phyloP scores from a whole-genome alignment of 768 basidiomycete genomes.

The Leccinum disarticulatum region DNA sequence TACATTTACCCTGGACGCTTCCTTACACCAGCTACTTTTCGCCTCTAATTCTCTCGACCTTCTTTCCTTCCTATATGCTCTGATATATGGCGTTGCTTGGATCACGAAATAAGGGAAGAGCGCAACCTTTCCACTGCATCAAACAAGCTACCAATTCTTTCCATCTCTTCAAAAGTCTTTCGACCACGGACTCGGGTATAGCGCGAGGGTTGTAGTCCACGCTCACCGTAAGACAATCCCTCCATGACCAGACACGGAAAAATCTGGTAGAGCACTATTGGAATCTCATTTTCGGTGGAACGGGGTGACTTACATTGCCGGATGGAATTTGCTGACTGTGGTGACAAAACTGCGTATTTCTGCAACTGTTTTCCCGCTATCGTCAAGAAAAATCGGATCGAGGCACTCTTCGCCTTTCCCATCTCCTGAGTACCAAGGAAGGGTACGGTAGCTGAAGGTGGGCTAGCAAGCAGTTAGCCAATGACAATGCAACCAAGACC shows the following conservation, averaged over 20 bases:
- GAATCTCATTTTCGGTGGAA: neutral
- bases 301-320: neutral
- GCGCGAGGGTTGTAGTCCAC: constrained; percentile 3
- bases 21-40: constrained; percentile 77
- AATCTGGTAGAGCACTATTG: neutral
- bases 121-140: neutral
- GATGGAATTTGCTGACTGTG: neutral
- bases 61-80: constrained; percentile 97
- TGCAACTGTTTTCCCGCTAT: neutral
- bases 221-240: neutral
- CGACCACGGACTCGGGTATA: neutral
- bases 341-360: neutral
- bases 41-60: constrained; percentile 88
- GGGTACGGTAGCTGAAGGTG: neutral
- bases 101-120: neutral
- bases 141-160: neutral
- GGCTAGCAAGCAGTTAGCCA: neutral
- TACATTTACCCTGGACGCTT: constrained; percentile 9
- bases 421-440: neutral
- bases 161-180: neutral
- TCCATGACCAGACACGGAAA: constrained; percentile 7
- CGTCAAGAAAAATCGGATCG: neutral
- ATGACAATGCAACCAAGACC: neutral
- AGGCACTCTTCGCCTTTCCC: constrained; percentile 2
- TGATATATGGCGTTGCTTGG: constrained; percentile 72